Evolutionary conservation across 139 green algal genomes (phyloP).

Genomic region (Pycnococcus provasolii): DNA sequence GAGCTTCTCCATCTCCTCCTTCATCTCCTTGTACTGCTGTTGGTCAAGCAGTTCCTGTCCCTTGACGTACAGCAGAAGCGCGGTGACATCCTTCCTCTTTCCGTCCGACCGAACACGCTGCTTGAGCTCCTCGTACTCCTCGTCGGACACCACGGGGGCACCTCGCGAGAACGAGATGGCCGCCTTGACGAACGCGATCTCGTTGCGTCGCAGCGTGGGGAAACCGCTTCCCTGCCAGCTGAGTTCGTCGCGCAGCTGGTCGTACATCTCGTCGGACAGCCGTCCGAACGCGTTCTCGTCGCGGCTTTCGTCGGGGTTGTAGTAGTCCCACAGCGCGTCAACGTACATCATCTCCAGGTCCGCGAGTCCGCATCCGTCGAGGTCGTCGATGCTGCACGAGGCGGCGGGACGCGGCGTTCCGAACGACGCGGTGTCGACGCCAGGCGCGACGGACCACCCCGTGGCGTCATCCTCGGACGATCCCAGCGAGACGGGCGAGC

Average conservation of each 20-base stretch:
- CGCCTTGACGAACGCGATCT: slow-evolving; percentile 27
- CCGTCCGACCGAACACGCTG: slow-evolving; percentile 11
- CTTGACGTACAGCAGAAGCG: slow-evolving; percentile 29
- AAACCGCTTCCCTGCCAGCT: slow-evolving; percentile 28
- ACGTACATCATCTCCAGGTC: slow-evolving; percentile 34
- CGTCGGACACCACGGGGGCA: slow-evolving; percentile 14
- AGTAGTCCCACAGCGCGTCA: slow-evolving; percentile 29
- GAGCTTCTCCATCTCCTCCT: slow-evolving; percentile 23
- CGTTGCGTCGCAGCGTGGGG: slow-evolving; percentile 21
- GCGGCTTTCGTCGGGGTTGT: slow-evolving; percentile 19
- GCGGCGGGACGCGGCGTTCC: too few relatives aligned
- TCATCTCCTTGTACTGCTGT: slow-evolving; percentile 15
- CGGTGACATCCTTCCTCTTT: slow-evolving; percentile 24
- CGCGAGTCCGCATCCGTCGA: slow-evolving; percentile 18
- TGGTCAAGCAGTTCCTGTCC: slow-evolving; percentile 21
- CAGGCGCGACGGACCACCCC: too few relatives aligned
- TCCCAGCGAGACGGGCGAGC: too few relatives aligned
- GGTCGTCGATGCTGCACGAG: slow-evolving; percentile 25
- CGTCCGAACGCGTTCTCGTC: background rate
- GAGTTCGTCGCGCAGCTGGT: slow-evolving; percentile 23
- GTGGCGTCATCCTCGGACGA: too few relatives aligned
- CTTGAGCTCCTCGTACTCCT: slow-evolving; percentile 30
- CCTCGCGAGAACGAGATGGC: slow-evolving; percentile 21
- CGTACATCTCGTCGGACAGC: slow-evolving; percentile 22
- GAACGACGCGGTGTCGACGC: too few relatives aligned